Conservation (phyloP, 495 filamentous ascomycete genomes). For the Hypomontagnella submonticulosa region DNA sequence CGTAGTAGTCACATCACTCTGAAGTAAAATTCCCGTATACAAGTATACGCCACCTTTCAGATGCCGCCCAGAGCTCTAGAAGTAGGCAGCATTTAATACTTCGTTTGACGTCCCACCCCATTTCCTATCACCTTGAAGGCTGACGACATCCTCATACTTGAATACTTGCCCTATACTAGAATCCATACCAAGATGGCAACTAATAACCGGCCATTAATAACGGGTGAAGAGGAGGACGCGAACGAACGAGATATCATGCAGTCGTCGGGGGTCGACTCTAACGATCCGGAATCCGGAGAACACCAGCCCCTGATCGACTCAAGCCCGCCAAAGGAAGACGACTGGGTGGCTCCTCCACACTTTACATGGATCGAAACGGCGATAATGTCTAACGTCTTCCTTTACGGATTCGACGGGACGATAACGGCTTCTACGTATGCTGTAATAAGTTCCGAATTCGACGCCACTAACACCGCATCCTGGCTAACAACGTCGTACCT, state of each 20-base stretch:
- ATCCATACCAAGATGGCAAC: too few relatives aligned
- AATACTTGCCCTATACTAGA: too few relatives aligned
- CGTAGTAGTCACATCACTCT: too few relatives aligned
- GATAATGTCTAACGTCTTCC: constrained; percentile 74
- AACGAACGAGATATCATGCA: not conserved
- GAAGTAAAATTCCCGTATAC: too few relatives aligned
- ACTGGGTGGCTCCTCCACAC: constrained; percentile 50
- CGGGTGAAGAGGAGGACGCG: not conserved
- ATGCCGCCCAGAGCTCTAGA: too few relatives aligned
- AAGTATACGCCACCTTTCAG: too few relatives aligned
- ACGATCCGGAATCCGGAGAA: constrained; percentile 42
- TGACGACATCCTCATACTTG: too few relatives aligned
- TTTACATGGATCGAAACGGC: constrained; percentile 63
- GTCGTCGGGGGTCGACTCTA: constrained; percentile 30
- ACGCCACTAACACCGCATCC: constrained; percentile 61
- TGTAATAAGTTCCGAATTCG: constrained; percentile 68
- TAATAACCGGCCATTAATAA: too few relatives aligned
- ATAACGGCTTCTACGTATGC: constrained; percentile 75
- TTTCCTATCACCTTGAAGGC: too few relatives aligned
- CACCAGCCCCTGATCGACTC: constrained; percentile 55
- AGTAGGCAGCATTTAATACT: too few relatives aligned
- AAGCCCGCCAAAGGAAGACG: constrained; percentile 40
- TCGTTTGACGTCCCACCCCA: too few relatives aligned
- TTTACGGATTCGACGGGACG: constrained; percentile 73
- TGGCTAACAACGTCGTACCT: constrained; percentile 84